Percentiles rank a stretch among this genome's conserved stretches.
phyloP scores from a whole-genome alignment of 2,329 filamentous ascomycete genomes.

The Diplodia intermedia region DNA sequence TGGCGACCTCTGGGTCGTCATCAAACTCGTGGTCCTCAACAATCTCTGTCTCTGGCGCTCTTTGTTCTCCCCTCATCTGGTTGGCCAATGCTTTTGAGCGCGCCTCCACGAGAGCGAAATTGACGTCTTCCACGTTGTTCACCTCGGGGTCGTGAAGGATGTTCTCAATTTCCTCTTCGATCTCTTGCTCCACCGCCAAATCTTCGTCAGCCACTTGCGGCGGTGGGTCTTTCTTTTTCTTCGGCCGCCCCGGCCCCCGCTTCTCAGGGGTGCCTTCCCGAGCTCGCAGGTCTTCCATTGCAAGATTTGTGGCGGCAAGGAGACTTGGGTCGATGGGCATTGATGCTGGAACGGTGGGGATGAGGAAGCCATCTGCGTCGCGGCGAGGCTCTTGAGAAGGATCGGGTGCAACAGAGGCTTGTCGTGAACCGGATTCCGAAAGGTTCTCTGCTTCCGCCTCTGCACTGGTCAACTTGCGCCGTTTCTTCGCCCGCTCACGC shows the following conservation, averaged over 20 bases:
- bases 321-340: conserved; percentile 37
- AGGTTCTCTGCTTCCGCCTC: conserved; percentile 34
- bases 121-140: conserved; percentile 43
- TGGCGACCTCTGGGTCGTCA: conserved; percentile 84
- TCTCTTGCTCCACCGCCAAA: conserved; percentile 54
- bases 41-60: conserved; percentile 61
- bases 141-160: conserved; percentile 40
- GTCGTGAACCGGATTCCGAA: conserved; percentile 18
- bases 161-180: conserved; percentile 54
- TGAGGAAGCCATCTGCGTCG: conserved; percentile 53
- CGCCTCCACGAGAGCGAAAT: conserved; percentile 40
- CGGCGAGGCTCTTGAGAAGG: conserved; percentile 38
- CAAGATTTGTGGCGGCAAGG: conserved; percentile 31
- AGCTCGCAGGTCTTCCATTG: conserved; percentile 29
- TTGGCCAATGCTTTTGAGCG: conserved; percentile 43
- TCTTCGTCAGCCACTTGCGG: conserved; percentile 52
- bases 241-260: conserved; percentile 49
- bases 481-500: conserved; percentile 55
- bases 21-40: conserved; percentile 79
- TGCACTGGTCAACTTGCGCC: conserved; percentile 40
- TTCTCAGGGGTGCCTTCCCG: conserved; percentile 37
- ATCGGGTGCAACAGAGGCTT: conserved; percentile 20
- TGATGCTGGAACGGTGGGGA: conserved; percentile 41
- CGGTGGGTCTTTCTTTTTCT: conserved; percentile 43
- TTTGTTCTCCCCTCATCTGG: conserved; percentile 39